phyloP scores from a whole-genome alignment of 495 filamentous ascomycete species.

The Pyrenula massariospora region DNA sequence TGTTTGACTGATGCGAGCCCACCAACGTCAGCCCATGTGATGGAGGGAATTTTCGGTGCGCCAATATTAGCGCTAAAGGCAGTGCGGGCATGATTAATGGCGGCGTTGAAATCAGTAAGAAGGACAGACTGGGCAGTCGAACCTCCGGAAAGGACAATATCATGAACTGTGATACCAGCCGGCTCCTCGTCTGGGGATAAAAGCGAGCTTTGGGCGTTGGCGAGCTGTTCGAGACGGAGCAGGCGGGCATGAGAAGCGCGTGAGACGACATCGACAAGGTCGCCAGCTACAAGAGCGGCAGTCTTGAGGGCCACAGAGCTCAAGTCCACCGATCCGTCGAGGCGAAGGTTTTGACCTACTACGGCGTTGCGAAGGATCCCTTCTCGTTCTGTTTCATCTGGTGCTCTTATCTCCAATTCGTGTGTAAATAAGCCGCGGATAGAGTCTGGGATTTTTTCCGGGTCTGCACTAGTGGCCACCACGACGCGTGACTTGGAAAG shows the following conservation, averaged over 20 bases:
- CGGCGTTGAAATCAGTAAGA: constrained; percentile 78
- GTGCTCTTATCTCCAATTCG: constrained; percentile 86
- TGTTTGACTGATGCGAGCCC: constrained; percentile 89
- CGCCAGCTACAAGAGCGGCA: constrained; percentile 86
- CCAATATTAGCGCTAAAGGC: constrained; percentile 97
- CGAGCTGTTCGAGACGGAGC: constrained; percentile 60
- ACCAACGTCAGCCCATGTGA: constrained; percentile 92
- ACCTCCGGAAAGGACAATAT: constrained; percentile 85
- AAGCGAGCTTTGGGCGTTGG: constrained; percentile 27
- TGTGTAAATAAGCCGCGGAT: constrained; percentile 88
- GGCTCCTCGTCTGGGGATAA: constrained; percentile 6
- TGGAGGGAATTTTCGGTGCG: constrained; percentile 95
- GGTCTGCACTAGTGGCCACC: constrained; percentile 86
- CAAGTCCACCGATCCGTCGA: constrained; percentile 74
- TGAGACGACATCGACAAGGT: constrained; percentile 89
- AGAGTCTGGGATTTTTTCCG: constrained; percentile 85
- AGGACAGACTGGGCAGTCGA: constrained; percentile 63
- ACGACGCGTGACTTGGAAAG: constrained; percentile 62
- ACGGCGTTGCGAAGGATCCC: constrained; percentile 71
- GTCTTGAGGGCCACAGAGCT: constrained; percentile 82
- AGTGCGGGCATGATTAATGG: constrained; percentile 87
- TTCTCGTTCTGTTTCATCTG: constrained; percentile 86
- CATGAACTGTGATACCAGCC: constrained; percentile 50
- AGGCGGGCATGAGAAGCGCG: constrained; percentile 66
- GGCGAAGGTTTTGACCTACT: constrained; percentile 55